Conservation (phyloP, 345 rosid species). For the Acer negundo region DNA sequence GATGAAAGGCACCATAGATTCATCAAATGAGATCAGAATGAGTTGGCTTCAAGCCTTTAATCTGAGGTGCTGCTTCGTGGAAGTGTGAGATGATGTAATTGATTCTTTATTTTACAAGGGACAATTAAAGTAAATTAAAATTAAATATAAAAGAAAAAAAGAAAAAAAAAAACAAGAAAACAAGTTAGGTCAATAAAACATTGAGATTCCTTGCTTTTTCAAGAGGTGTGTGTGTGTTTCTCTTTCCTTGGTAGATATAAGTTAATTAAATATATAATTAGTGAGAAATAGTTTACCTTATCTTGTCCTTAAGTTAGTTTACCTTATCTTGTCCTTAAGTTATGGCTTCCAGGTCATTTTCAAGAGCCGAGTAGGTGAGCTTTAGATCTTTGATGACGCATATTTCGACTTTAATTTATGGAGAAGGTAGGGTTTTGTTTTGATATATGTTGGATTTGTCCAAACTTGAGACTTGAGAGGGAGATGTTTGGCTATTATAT, state of each 20-base stretch:
- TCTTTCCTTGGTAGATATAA: neutral
- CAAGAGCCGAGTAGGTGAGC: constrained; percentile 30
- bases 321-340: constrained; percentile 19
- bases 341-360: constrained; percentile 17
- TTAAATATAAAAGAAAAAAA: neutral
- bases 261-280: neutral
- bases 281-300: constrained; percentile 24
- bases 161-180: neutral
- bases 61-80: constrained; percentile 19
- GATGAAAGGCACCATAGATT: neutral
- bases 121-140: neutral
- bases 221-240: neutral
- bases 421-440: constrained; percentile 19
- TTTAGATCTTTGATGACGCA: constrained; percentile 28
- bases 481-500: neutral
- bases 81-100: constrained; percentile 13
- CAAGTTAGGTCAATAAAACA: constrained; percentile 16
- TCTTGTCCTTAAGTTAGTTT: constrained; percentile 28
- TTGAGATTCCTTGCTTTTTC: constrained; percentile 25
- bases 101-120: constrained; percentile 9
- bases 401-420: constrained; percentile 26
- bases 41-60: constrained; percentile 21
- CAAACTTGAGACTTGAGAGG: neutral
- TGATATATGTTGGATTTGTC: neutral
- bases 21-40: constrained; percentile 18